Conservation (phyloP, 768 basidiomycete species). For the Crassisporium funariophilum region DNA sequence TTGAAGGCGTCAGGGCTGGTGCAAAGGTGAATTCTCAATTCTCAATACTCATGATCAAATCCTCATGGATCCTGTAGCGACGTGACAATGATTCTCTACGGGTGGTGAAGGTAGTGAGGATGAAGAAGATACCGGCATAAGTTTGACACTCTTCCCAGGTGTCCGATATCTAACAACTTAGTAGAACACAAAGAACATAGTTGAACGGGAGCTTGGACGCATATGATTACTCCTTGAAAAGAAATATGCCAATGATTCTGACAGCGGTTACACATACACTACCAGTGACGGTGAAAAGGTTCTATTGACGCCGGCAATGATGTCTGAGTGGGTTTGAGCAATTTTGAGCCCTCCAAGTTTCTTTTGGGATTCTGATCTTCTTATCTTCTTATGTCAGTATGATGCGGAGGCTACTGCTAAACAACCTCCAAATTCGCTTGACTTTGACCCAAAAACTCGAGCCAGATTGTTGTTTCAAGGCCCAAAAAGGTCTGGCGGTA, state of each 20-base stretch:
- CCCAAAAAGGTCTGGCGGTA: not conserved
- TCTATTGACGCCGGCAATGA: conserved; percentile 9
- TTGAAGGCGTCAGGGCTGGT: conserved; percentile 12
- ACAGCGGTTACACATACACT: conserved; percentile 7
- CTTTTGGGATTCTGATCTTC: not conserved
- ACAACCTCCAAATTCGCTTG: conserved; percentile 1
- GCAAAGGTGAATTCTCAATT: conserved; percentile 4
- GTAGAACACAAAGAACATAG: conserved; percentile 1
- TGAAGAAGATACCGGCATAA: not conserved
- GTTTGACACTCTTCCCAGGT: not conserved
- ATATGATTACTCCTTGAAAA: conserved; percentile 6
- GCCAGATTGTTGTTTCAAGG: not conserved
- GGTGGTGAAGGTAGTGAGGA: conserved; percentile 1
- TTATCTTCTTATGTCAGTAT: conserved; percentile 2
- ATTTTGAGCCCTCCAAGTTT: conserved; percentile 4
- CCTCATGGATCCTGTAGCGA: conserved; percentile 2
- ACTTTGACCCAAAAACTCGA: conserved; percentile 6
- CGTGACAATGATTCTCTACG: not conserved
- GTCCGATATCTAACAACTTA: not conserved
- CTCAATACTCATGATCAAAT: not conserved
- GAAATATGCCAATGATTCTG: conserved; percentile 6
- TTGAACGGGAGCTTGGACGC: conserved; percentile 9
- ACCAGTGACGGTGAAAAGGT: conserved; percentile 1
- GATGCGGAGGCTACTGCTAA: conserved; percentile 5
- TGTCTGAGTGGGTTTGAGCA: conserved; percentile 7